Evolutionary conservation across 164 flowering plant species (phyloP), one percentile per base, ranked within the genome.

Genomic region (Kalanchoe fedtschenkoi): DNA sequence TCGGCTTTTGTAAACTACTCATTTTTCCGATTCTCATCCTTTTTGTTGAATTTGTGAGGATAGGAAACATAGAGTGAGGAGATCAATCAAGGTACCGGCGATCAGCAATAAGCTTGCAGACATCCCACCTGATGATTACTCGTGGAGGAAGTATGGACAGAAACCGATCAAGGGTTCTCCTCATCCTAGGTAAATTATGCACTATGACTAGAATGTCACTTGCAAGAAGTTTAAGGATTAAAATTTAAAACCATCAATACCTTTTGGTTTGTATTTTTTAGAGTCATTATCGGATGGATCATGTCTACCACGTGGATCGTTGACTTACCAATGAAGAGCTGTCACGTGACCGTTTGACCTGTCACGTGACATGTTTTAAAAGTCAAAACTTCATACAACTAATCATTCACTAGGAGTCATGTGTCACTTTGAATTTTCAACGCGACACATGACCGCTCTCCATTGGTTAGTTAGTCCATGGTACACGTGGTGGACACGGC

Each of bases 51-150:
- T 34, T 24, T 58, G 22, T 34, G 37, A 24, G 9, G 1, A 7
- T 34, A 72, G 75, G 67, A 72, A 66, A 55, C 43, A 34, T 22
- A 55, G 72, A 58, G 62, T 72, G 62, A 72, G 66, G 70, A 72
- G 71, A 57, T 34, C 75, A 24, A 59, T 72, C 21, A 72, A 65
- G 35, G 75, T 72, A 22, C 72, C 75, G 53, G 72, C 75, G 1
- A 62, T 41, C 58, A 54, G 58, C 58, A 54, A 54, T 26, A 54
- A 54, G 58, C 26, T 54, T 22, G 60, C 60, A 57, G 60, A 57
- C 11, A 32, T 57, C 34, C 56, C 60, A 30, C 37, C 60, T 11
- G 60, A 57, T 32, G 60, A 57, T 30, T 57, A 30, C 22, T 57
- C 60, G 15, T 57, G 60, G 60, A 57, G 60, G 17, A 57, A 57